phyloP scores from a whole-genome alignment of 257 asterid species.

The Sherardia arvensis region DNA sequence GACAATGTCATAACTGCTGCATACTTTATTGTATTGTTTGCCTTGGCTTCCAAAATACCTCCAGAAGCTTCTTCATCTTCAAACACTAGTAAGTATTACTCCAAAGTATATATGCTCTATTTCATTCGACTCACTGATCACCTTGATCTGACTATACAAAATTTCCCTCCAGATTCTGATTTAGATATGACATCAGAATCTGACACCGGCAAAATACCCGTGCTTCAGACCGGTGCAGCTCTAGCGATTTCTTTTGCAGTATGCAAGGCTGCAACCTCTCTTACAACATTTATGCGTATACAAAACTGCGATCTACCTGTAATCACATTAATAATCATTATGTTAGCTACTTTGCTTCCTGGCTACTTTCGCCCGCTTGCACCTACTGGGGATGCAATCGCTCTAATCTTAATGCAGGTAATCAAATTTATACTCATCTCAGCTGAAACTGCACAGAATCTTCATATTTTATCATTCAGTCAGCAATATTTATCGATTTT shows the following conservation, averaged over 20 bases:
- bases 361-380: constrained; percentile 48
- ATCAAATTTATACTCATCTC: too few species aligned
- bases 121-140: too few species aligned
- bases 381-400: constrained; percentile 63
- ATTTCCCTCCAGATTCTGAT: constrained; percentile 33
- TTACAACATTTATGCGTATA: constrained; percentile 27
- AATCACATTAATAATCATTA: constrained; percentile 57
- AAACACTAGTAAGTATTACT: constrained; percentile 20
- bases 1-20: constrained; percentile 71
- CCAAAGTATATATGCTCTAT: not conserved
- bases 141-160: not conserved
- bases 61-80: constrained; percentile 39
- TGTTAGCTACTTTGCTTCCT: constrained; percentile 59
- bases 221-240: constrained; percentile 51
- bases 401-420: constrained; percentile 67
- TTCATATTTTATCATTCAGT: not conserved
- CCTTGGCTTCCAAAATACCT: constrained; percentile 69
- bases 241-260: constrained; percentile 59
- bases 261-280: constrained; percentile 48
- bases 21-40: constrained; percentile 59
- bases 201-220: constrained; percentile 32
- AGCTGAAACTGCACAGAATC: too few species aligned
- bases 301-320: constrained; percentile 65
- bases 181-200: constrained; percentile 21
- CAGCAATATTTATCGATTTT: not conserved